These are phyloP conservation scores for Podila epicladia DNA, from an alignment of 192 early-diverging fungal species.

Conservation along the genomic window DNA sequence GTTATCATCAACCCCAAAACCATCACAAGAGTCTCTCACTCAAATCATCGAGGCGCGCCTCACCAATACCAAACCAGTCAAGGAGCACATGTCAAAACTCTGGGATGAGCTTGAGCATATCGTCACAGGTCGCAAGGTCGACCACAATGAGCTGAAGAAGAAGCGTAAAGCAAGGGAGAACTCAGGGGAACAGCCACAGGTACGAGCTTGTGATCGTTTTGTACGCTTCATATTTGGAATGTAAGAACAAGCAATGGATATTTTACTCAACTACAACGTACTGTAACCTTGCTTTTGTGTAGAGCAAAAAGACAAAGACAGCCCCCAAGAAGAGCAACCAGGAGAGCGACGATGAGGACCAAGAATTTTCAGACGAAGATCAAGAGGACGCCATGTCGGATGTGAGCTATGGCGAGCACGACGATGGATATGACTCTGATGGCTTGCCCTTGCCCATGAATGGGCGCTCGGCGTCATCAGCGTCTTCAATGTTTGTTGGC, in stretches of 20 bases:
- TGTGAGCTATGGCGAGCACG: constrained; percentile 25
- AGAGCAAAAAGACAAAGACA: constrained; percentile 24
- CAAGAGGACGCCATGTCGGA: constrained; percentile 22
- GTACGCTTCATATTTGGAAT: too few relatives aligned
- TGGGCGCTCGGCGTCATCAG: constrained; percentile 7
- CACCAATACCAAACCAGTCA: constrained; percentile 38
- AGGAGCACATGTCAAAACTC: constrained; percentile 35
- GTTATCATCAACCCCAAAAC: not conserved
- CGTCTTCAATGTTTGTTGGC: constrained; percentile 46
- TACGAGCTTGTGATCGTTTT: not conserved
- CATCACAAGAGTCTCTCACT: constrained; percentile 5
- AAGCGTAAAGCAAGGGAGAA: constrained; percentile 46
- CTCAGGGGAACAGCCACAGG: constrained; percentile 34
- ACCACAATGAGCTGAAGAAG: constrained; percentile 21
- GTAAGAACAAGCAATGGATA: too few relatives aligned
- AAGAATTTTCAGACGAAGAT: constrained; percentile 38
- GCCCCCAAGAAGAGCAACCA: constrained; percentile 33
- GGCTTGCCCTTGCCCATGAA: constrained; percentile 34
- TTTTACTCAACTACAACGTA: not conserved
- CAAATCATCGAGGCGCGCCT: constrained; percentile 34
- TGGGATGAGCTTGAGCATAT: constrained; percentile 48
- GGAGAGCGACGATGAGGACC: constrained; percentile 33
- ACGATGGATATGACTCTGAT: constrained; percentile 51
- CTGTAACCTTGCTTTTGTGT: not conserved
- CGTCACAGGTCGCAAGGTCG: constrained; percentile 27